Evolutionary conservation across 2,329 filamentous ascomycete species (phyloP).

Genomic region (Madurella mycetomatis): DNA sequence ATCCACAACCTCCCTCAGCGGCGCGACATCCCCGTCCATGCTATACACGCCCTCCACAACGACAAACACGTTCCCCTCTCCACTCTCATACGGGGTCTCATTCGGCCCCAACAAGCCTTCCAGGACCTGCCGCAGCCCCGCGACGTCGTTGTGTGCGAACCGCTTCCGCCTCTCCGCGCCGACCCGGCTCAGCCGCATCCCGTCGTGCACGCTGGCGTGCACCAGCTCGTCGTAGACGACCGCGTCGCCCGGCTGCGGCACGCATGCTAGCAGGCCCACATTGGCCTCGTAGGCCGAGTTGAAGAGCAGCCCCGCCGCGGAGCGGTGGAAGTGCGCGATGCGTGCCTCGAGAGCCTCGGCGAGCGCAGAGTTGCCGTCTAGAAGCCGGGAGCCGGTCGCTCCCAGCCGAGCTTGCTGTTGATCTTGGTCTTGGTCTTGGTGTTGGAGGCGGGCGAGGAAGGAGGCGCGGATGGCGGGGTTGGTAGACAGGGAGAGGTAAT

Average conservation of each 20-base stretch:
- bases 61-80: conserved; percentile 57
- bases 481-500: conserved; percentile 70
- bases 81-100: conserved; percentile 32
- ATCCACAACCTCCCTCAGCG: conserved; percentile 55
- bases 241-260: conserved; percentile 56
- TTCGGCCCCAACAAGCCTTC: conserved; percentile 32
- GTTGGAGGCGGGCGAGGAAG: conserved; percentile 47
- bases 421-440: conserved; percentile 1
- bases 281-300: conserved; percentile 65
- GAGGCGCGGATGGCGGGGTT: conserved; percentile 52
- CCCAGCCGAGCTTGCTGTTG: conserved; percentile 34
- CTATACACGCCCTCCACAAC: conserved; percentile 70
- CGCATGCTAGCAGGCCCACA: conserved; percentile 55
- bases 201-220: conserved; percentile 75
- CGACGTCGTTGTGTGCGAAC: conserved; percentile 56
- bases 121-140: conserved; percentile 29
- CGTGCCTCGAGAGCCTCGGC: conserved; percentile 43
- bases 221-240: conserved; percentile 72
- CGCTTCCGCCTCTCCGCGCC: conserved; percentile 32
- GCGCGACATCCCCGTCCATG: conserved; percentile 75
- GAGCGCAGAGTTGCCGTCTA: conserved; percentile 47
- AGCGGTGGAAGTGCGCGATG: conserved; percentile 46
- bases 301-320: conserved; percentile 46
- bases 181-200: conserved; percentile 63
- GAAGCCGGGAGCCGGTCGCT: conserved; percentile 49